Evolutionary conservation across 192 early-diverging fungal species (phyloP).

Genomic region (Gigaspora rosea): DNA sequence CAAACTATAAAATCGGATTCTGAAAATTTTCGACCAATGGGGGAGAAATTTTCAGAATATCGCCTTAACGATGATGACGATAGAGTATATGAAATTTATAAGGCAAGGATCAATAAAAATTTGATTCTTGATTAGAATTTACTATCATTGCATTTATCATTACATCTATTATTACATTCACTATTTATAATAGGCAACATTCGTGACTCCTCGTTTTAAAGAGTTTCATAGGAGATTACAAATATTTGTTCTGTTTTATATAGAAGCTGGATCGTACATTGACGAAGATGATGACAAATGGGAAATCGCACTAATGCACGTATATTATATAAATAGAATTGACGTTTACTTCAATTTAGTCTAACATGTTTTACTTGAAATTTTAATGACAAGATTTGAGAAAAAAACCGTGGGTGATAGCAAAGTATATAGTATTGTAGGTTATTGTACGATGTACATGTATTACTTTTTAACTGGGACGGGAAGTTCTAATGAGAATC

Average conservation of each 20-base stretch:
- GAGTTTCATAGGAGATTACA: slow-evolving; percentile 82
- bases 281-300: slow-evolving; percentile 88
- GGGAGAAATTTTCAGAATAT: slow-evolving; percentile 79
- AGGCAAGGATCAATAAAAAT: slow-evolving; percentile 42
- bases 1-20: slow-evolving; percentile 62
- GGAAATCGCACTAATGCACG: slow-evolving; percentile 64
- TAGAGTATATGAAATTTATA: slow-evolving; percentile 69
- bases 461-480: slow-evolving; percentile 68
- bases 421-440: slow-evolving; percentile 70
- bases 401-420: slow-evolving; percentile 44
- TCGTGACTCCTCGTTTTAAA: slow-evolving; percentile 65
- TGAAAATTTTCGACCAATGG: slow-evolving; percentile 70
- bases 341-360: slow-evolving; percentile 18
- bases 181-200: slow-evolving; percentile 46
- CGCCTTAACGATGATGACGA: slow-evolving; percentile 43
- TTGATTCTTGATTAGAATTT: not conserved
- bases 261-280: slow-evolving; percentile 89
- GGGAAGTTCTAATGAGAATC: not conserved
- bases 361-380: not conserved
- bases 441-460: slow-evolving; percentile 82
- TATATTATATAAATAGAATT: not conserved
- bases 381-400: slow-evolving; percentile 52
- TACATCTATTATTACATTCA: slow-evolving; percentile 15
- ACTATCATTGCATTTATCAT: not conserved
- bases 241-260: slow-evolving; percentile 78